Evolutionary conservation across 2,329 filamentous ascomycete genomes (phyloP), one percentile per base, ranked within the genome.

Genomic region (Xylariaceae sp.): DNA sequence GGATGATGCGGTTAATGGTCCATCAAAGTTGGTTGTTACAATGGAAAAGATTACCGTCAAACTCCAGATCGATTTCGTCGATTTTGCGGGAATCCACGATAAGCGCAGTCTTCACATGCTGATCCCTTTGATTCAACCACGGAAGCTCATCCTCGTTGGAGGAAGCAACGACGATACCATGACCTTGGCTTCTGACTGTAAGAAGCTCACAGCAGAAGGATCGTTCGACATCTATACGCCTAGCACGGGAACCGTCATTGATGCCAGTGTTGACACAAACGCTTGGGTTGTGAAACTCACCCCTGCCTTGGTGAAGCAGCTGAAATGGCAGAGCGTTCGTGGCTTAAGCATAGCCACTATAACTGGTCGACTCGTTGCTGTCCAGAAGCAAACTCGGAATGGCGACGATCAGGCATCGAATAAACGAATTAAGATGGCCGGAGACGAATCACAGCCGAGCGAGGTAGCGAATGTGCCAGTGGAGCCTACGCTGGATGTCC

Each of bases 261-360:
- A 99, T 73, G 94, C 93, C 10, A 97, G 92, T 69, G 93, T 97
- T 48, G 94, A 99, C 72, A 97, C 93, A 4, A 97, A 97, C 72
- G 92, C 94, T 3, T 99, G 95, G 94, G 88, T 90, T 23, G 89
- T 99, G 61, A 96, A 92, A 74, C 82, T 99, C 15, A 92, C 90
- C 53, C 90, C 93, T 66, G 79, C 84, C 50, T 84, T 99, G 17
- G 89, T 96, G 60, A 90, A 90, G 74, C 88, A 88, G 66, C 81
- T 99, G 61, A 90, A 90, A 70, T 97, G 94, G 94, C 94, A 97
- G 76, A 92, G 90, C 60, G 92, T 97, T 23, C 87, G 91, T 58
- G 92, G 89, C 1, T 79, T 97, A 6, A 89, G 91, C 45, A 90
- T 99, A 59, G 93, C 96, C 13, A 95, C 93, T n/a, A 81, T 99